These are phyloP conservation scores for Aspergillus niger DNA, from an alignment of 2,329 filamentous ascomycete genomes.

Conservation along the genomic window DNA sequence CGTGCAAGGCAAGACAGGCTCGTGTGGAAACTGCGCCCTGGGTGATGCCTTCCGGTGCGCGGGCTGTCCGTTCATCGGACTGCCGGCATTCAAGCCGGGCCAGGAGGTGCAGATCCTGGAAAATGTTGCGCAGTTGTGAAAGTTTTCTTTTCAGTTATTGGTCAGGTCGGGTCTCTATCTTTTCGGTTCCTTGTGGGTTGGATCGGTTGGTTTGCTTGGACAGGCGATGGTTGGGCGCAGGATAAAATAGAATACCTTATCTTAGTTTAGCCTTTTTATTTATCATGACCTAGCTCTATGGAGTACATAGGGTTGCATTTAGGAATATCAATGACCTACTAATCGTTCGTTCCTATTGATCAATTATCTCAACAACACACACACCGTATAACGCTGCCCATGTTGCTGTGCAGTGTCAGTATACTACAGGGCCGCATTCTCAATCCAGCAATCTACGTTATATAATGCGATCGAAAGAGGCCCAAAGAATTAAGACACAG, in stretches of 20 bases:
- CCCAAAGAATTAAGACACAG: no score
- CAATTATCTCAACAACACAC: no score
- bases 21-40: constrained; percentile 89
- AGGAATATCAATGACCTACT: not conserved
- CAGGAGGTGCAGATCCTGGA: constrained; percentile 89
- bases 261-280: not conserved
- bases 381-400: no score
- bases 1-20: constrained; percentile 93
- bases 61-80: constrained; percentile 78
- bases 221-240: constrained; percentile 3
- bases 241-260: constrained; percentile 8
- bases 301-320: no score
- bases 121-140: constrained; percentile 77
- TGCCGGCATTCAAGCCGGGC: constrained; percentile 95
- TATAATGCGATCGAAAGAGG: no score
- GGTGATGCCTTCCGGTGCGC: constrained; percentile 85
- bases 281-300: not conserved
- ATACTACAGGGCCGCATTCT: no score
- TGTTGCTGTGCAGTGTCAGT: no score
- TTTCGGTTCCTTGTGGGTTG: not conserved
- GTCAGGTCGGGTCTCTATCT: not conserved
- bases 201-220: not conserved
- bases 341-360: not conserved
- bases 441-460: no score
- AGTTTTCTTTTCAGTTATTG: not conserved